Evolutionary conservation across 306 rosid species (phyloP), one percentile per base, ranked within the genome.

Genomic region (Hippophae rhamnoides): DNA sequence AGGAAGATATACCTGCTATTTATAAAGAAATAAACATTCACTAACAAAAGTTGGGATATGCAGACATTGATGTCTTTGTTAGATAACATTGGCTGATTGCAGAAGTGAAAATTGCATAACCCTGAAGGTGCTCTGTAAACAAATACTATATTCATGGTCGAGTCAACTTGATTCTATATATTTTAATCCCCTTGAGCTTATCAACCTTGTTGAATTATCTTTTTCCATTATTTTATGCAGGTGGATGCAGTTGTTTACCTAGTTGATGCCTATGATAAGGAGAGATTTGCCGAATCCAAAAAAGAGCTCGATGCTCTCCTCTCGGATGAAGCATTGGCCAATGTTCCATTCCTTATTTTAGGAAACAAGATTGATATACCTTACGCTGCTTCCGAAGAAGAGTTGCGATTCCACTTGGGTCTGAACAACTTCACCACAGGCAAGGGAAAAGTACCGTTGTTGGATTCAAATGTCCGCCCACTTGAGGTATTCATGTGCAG

Each of bases 401-500:
- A 89, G 69, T 54, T 85, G 79, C 84, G 96, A 43, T 81, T 61
- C 73, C 79, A 77, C 76, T 71, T 89, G 27, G 94, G 94, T 23
- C 77, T 89, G 69, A 65, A 67, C 72, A 85, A 79, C 90, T 89
- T 89, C 80, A 89, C 96, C 74, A 89, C 96, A 0, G 94, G 96
- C 56, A 89, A 89, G 75, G 96, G 96, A 46, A 89, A 89, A 73
- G 88, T 85, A 9, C 82, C 64, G 62, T 8, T 89, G 83, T 1
- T 75, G 7, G 96, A 79, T 74, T 81, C 90, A 7, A 85, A 79
- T 50, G 84, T 88, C 52, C 94, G 94, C 1, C 81, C 94, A 54
- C 83, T 88, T 42, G 96, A 88, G 81, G 90, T 85, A 31, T 89
- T 85, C 84, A 89, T 89, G 96, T 89, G 96, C 81, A 89, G 96